A percentile compares a stretch with the other conserved stretches of the same genome.
Evolutionary conservation across 306 rosid species (phyloP).

Genomic region (Quercus glauca): DNA sequence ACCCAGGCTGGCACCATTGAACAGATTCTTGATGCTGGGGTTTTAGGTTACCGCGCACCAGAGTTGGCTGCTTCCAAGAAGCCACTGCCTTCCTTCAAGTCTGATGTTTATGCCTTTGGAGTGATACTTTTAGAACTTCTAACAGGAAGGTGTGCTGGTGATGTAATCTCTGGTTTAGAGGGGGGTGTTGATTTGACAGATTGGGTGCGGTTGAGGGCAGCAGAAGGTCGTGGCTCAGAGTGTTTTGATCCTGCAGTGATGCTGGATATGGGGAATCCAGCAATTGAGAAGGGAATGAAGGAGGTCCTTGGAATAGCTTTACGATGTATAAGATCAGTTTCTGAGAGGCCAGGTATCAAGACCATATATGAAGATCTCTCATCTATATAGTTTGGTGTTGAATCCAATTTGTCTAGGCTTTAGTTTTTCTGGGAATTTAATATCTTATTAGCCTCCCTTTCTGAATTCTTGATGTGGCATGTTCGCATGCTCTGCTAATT

Average conservation of each 20-base stretch:
- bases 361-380: slow-evolving; percentile 95
- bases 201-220: slow-evolving; percentile 72
- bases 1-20: slow-evolving; percentile 92
- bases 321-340: slow-evolving; percentile 70
- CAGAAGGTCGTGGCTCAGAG: slow-evolving; percentile 85
- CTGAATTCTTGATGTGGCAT: slow-evolving; percentile 37
- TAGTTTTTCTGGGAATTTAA: slow-evolving; percentile 47
- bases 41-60: slow-evolving; percentile 91
- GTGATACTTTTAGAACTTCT: slow-evolving; percentile 83
- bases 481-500: slow-evolving; percentile 34
- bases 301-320: slow-evolving; percentile 83
- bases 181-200: slow-evolving; percentile 89
- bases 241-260: slow-evolving; percentile 74
- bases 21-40: slow-evolving; percentile 96
- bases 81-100: slow-evolving; percentile 93
- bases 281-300: slow-evolving; percentile 86
- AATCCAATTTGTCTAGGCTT: slow-evolving; percentile 34
- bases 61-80: slow-evolving; percentile 94
- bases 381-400: slow-evolving; percentile 55
- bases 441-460: slow-evolving; percentile 71
- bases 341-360: slow-evolving; percentile 93
- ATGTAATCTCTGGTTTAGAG: slow-evolving; percentile 79
- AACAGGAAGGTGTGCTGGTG: slow-evolving; percentile 96
- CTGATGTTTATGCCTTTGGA: slow-evolving; percentile 96
- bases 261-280: slow-evolving; percentile 58